Percentiles rank a stretch among this genome's conserved stretches.
Evolutionary conservation across 495 filamentous ascomycete genomes (phyloP).

Genomic region (Trypethelium eluteriae): DNA sequence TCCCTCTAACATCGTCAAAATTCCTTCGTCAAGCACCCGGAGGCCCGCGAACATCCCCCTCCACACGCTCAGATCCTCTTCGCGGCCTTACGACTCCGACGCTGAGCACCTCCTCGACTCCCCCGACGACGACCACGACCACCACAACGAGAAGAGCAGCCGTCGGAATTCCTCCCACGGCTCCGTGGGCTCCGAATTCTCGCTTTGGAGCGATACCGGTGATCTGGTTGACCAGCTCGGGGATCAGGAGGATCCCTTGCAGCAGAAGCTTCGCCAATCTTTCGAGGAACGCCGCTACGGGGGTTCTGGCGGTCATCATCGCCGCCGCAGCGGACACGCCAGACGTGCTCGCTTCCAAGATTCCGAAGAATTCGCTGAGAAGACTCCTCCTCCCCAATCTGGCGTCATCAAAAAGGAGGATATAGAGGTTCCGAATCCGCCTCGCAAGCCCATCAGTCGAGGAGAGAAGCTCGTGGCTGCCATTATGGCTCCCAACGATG

Average conservation of each 20-base stretch:
- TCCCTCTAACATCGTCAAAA: conserved; percentile 48
- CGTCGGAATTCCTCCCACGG: conserved; percentile 41
- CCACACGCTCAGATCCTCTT: conserved; percentile 44
- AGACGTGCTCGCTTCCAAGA: conserved; percentile 49
- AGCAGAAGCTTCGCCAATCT: conserved; percentile 21
- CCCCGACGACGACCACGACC: conserved; percentile 17
- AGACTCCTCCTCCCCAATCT: conserved; percentile 30
- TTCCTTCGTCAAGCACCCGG: conserved; percentile 46
- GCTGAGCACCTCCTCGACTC: conserved; percentile 14
- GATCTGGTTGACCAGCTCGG: conserved; percentile 86
- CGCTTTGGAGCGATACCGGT: conserved; percentile 83
- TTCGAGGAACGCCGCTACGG: conserved; percentile 14
- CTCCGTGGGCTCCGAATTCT: conserved; percentile 65
- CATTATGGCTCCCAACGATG: conserved; percentile 75
- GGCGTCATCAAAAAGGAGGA: conserved; percentile 60
- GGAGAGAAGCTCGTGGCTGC: conserved; percentile 60
- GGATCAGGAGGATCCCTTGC: conserved; percentile 71
- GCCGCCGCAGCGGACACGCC: conserved; percentile 41
- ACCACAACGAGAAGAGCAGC: conserved; percentile 43
- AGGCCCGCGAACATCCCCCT: conserved; percentile 51
- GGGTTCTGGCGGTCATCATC: conserved; percentile 56
- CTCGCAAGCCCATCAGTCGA: conserved; percentile 52
- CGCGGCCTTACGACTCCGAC: conserved; percentile 33
- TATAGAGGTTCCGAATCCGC: conserved; percentile 69
- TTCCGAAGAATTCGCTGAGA: conserved; percentile 28